Percentiles rank a stretch among this genome's conserved stretches.
Evolutionary conservation across 345 rosid genomes (phyloP).

Genomic region (Hibiscus syriacus): DNA sequence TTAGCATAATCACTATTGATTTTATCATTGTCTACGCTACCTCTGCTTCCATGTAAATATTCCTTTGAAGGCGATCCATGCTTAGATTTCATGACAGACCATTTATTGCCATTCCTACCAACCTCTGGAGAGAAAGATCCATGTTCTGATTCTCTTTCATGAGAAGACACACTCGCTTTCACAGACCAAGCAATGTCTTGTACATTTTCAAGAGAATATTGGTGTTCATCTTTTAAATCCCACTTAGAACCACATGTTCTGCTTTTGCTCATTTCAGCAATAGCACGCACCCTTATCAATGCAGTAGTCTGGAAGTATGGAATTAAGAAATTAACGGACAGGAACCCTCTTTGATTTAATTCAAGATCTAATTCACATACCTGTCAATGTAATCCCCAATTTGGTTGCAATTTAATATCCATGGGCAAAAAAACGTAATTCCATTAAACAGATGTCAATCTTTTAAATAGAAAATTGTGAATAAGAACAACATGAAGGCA

Average conservation of each 20-base stretch:
- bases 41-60: slow-evolving; percentile 46
- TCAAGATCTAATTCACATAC: neutral
- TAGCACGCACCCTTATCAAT: neutral
- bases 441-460: neutral
- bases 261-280: slow-evolving; percentile 46
- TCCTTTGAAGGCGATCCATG: slow-evolving; percentile 40
- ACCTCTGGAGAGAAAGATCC: slow-evolving; percentile 40
- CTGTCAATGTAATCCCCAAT: neutral
- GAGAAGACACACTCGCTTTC: slow-evolving; percentile 33
- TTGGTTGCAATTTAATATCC: neutral
- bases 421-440: neutral
- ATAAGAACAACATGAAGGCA: neutral
- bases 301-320: neutral
- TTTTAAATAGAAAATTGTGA: neutral
- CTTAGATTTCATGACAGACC: slow-evolving; percentile 35
- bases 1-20: slow-evolving; percentile 17
- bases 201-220: slow-evolving; percentile 27
- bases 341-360: neutral
- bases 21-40: slow-evolving; percentile 36
- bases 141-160: slow-evolving; percentile 40
- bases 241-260: slow-evolving; percentile 34
- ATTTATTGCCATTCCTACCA: slow-evolving; percentile 37
- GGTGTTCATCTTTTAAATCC: slow-evolving; percentile 58
- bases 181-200: slow-evolving; percentile 28
- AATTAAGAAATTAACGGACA: neutral